Percentiles rank a stretch among this genome's conserved stretches.
Conservation (phyloP, 2,329 filamentous ascomycete genomes). For the Ophiostoma sp. region DNA sequence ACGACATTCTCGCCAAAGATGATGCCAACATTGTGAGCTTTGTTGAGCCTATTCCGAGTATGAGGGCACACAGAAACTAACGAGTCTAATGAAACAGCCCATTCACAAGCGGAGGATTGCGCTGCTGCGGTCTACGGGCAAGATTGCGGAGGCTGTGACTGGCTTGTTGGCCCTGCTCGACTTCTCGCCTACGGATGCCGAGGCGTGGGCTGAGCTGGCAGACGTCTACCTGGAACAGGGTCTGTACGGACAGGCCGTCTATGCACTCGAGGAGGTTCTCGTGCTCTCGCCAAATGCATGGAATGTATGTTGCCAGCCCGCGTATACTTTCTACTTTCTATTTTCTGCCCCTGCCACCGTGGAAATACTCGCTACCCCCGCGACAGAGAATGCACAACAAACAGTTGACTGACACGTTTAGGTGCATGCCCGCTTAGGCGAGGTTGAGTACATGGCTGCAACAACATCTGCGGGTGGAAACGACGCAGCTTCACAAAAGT, state of each 20-base stretch:
- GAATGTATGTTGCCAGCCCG: slow-evolving; percentile 60
- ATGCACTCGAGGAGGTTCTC: slow-evolving; percentile 83
- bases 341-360: neutral
- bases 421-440: slow-evolving; percentile 83
- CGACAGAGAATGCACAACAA: neutral
- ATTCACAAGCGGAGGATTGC: slow-evolving; percentile 80
- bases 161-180: slow-evolving; percentile 72
- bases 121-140: slow-evolving; percentile 68
- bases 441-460: slow-evolving; percentile 69
- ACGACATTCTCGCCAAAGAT: slow-evolving; percentile 66
- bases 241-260: slow-evolving; percentile 76
- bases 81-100: slow-evolving; percentile 47
- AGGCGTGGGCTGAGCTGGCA: slow-evolving; percentile 87
- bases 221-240: slow-evolving; percentile 80
- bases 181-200: slow-evolving; percentile 80
- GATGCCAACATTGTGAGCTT: slow-evolving; percentile 60
- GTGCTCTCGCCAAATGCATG: slow-evolving; percentile 85
- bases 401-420: slow-evolving; percentile 35
- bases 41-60: neutral
- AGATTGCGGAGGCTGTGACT: slow-evolving; percentile 64
- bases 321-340: neutral
- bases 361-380: neutral
- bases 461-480: slow-evolving; percentile 37
- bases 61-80: slow-evolving; percentile 18
- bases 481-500: slow-evolving; percentile 43